Evolutionary conservation across 345 rosid genomes (phyloP).

Genomic region (Citrus unshiu): DNA sequence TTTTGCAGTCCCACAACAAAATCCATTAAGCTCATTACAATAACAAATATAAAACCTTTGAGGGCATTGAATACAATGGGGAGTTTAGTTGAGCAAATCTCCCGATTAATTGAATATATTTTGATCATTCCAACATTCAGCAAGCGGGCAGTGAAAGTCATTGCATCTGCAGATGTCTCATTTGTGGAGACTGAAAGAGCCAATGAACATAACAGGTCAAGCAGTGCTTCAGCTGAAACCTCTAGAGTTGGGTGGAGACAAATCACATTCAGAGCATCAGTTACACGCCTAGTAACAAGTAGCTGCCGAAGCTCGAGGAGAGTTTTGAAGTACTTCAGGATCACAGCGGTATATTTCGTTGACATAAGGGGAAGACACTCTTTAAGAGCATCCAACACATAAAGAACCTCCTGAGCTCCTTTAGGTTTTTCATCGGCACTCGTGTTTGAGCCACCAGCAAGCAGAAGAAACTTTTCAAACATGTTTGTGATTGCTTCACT

Average conservation of each 20-base stretch:
- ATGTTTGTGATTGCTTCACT: slow-evolving; percentile 63
- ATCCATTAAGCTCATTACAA: too few relatives aligned
- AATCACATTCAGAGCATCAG: slow-evolving; percentile 61
- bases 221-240: slow-evolving; percentile 64
- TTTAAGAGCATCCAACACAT: slow-evolving; percentile 62
- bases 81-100: slow-evolving; percentile 64
- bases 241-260: slow-evolving; percentile 51
- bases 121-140: slow-evolving; percentile 75
- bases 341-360: slow-evolving; percentile 37
- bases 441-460: slow-evolving; percentile 57
- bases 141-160: slow-evolving; percentile 73
- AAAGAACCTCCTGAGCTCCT: slow-evolving; percentile 79
- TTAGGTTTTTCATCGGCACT: slow-evolving; percentile 47
- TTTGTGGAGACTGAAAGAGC: slow-evolving; percentile 48
- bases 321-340: slow-evolving; percentile 63
- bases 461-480: slow-evolving; percentile 66
- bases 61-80: slow-evolving; percentile 70
- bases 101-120: slow-evolving; percentile 57
- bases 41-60: slow-evolving; percentile 47
- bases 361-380: slow-evolving; percentile 81
- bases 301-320: slow-evolving; percentile 60
- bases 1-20: background rate
- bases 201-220: slow-evolving; percentile 54
- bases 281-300: slow-evolving; percentile 61
- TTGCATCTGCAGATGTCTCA: slow-evolving; percentile 66